These are phyloP conservation scores for Aspergillus jensenii DNA, from an alignment of 2,329 filamentous ascomycete genomes.

Conservation along the genomic window DNA sequence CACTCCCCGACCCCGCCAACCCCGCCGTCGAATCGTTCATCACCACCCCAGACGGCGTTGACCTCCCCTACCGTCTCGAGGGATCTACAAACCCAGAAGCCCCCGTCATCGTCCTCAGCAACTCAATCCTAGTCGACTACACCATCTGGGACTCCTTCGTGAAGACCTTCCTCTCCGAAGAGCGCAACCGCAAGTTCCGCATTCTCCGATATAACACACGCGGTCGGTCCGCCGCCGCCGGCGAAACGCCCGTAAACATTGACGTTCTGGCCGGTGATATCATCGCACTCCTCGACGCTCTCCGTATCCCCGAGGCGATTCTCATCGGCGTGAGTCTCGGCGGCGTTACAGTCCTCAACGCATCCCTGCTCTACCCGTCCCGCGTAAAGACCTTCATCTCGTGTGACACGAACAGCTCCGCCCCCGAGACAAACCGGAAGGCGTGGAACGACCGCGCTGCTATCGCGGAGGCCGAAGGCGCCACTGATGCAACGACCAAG, in stretches of 20 bases:
- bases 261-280: constrained; percentile 70
- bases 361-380: constrained; percentile 65
- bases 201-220: constrained; percentile 77
- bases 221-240: constrained; percentile 56
- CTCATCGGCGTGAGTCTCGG: constrained; percentile 79
- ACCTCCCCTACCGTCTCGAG: constrained; percentile 72
- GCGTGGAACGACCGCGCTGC: constrained; percentile 77
- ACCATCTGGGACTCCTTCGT: constrained; percentile 81
- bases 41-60: constrained; percentile 66
- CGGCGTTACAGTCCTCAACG: constrained; percentile 73
- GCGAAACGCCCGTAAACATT: constrained; percentile 54
- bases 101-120: constrained; percentile 72
- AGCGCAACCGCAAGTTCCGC: constrained; percentile 61
- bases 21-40: constrained; percentile 66
- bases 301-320: constrained; percentile 67
- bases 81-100: constrained; percentile 66
- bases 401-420: constrained; percentile 75
- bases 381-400: constrained; percentile 64
- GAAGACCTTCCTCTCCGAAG: constrained; percentile 54
- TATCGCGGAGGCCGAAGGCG: constrained; percentile 60
- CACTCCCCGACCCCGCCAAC: constrained; percentile 44
- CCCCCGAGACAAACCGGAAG: constrained; percentile 70
- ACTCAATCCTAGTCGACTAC: constrained; percentile 75
- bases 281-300: constrained; percentile 62
- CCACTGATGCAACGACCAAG: constrained; percentile 33